These are phyloP conservation scores for Rhynchospora tenuis DNA, from an alignment of 176 grass and related monocot species.

Conservation along the genomic window DNA sequence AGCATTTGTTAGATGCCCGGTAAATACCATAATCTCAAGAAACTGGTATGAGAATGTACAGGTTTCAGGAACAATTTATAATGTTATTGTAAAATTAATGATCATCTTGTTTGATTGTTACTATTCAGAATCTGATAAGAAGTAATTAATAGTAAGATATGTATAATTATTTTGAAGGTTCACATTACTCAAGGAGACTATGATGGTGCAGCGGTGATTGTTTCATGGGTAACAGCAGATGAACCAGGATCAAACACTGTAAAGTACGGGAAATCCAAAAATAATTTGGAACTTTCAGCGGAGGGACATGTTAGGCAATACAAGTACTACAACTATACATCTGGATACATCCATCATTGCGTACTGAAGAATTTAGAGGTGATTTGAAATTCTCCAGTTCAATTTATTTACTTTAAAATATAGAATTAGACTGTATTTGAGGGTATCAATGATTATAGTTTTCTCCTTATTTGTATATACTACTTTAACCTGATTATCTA, in stretches of 20 bases:
- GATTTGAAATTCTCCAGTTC: background rate
- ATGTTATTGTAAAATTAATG: too few species aligned
- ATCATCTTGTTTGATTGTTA: too few species aligned
- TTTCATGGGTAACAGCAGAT: conserved; percentile 61
- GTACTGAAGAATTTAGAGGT: conserved; percentile 39
- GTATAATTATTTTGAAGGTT: conserved; percentile 37
- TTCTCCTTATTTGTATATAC: too few species aligned
- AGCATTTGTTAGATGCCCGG: too few species aligned
- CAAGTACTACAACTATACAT: conserved; percentile 66
- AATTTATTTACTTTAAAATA: background rate
- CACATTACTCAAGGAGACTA: conserved; percentile 70
- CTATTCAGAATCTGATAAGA: too few species aligned
- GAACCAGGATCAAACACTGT: conserved; percentile 52
- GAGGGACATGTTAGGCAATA: conserved; percentile 37
- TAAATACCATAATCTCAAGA: too few species aligned
- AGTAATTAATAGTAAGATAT: background rate
- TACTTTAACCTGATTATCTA: too few species aligned
- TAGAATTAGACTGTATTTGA: background rate
- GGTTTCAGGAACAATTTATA: too few species aligned
- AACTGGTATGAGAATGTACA: background rate
- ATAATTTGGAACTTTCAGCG: conserved; percentile 25
- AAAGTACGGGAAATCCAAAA: conserved; percentile 35
- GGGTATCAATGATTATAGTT: too few species aligned
- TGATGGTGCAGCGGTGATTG: conserved; percentile 38
- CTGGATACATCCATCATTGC: conserved; percentile 77